Base-by-base conservation (phyloP, 2,329 filamentous ascomycete genomes). In the Colletotrichum paranaense region DNA sequence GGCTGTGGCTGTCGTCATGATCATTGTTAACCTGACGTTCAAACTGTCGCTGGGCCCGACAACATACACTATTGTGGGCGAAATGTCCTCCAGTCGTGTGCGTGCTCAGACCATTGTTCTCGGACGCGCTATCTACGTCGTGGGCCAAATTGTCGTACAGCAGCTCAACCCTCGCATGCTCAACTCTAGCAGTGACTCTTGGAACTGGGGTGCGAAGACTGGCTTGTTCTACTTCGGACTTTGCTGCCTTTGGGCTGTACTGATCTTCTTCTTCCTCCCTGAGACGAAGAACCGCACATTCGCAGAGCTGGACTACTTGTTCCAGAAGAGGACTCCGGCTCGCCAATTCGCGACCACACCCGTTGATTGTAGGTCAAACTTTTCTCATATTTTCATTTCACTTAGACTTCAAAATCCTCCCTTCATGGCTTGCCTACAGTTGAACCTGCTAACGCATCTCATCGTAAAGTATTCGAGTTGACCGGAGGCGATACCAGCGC, bases 221-320 rank as follows among this genome's bases (percentile, higher is more conserved):
- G 86, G 79, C 1, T 75, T 82, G 35, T 77, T 82, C 35, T 82
- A 81, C 56, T 80, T 79, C 3, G 79, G 79, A 4, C 78, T 86
- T n/a, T 85, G 86, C 75, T 78, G 84, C 22, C 60, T 83, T 11
- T 84, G 84, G 72, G 77, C 83, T 2, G 75, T 80, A 0, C 88
- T 86, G 79, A 84, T 85, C 16, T 85, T 79, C 74, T 85, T 84
- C 77, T 84, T 81, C 73, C 78, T 85, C 6, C 84, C 84, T 57
- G 86, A 88, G 79, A 86, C 86, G 0, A 83, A 81, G 57, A 83
- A 84, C 14, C 81, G 84, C 60, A 84, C 81, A 1, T 83, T 86
- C 62, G 85, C 85, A 68, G 86, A 88, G 77, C 82, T 88, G 24
- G 86, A 88, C 73, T 78, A 82, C n/a, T 76, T 88, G 71, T 88